Evolutionary conservation across 352 stramenopile genomes (phyloP).

Genomic region (Phytophthora melonis): DNA sequence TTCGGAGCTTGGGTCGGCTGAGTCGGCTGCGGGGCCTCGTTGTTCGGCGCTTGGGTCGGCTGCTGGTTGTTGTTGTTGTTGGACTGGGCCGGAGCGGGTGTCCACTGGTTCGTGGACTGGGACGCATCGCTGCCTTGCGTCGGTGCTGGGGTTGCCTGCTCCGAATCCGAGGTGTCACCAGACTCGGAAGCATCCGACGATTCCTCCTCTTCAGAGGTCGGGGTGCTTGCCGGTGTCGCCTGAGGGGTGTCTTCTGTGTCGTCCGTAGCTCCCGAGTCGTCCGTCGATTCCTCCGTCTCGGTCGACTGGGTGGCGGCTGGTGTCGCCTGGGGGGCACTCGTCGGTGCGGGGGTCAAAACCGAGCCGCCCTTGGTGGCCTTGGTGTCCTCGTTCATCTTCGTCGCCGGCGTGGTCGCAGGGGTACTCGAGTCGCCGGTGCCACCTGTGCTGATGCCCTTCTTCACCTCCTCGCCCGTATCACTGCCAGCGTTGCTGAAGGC

Average conservation of each 20-base stretch:
- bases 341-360: not conserved
- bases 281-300: not conserved
- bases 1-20: conserved; percentile 4
- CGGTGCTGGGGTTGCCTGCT: not conserved
- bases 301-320: not conserved
- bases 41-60: not conserved
- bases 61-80: conserved; percentile 13
- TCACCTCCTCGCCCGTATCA: not conserved
- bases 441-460: conserved; percentile 13
- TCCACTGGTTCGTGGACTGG: conserved; percentile 8
- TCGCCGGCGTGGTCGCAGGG: not conserved
- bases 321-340: conserved; percentile 6
- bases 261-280: not conserved
- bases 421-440: not conserved
- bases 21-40: too few species aligned
- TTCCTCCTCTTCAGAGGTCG: not conserved
- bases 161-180: not conserved
- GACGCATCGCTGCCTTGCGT: not conserved
- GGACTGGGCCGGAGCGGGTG: conserved; percentile 1
- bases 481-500: conserved; percentile 14
- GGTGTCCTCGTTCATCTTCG: conserved; percentile 11
- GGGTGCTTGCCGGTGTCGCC: conserved; percentile 4
- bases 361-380: conserved; percentile 16
- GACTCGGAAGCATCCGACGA: conserved; percentile 10
- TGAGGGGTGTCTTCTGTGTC: not conserved